Evolutionary conservation across 2,329 filamentous ascomycete genomes (phyloP), one percentile per base, ranked within the genome.

Genomic region (Fusarium nematophilum): DNA sequence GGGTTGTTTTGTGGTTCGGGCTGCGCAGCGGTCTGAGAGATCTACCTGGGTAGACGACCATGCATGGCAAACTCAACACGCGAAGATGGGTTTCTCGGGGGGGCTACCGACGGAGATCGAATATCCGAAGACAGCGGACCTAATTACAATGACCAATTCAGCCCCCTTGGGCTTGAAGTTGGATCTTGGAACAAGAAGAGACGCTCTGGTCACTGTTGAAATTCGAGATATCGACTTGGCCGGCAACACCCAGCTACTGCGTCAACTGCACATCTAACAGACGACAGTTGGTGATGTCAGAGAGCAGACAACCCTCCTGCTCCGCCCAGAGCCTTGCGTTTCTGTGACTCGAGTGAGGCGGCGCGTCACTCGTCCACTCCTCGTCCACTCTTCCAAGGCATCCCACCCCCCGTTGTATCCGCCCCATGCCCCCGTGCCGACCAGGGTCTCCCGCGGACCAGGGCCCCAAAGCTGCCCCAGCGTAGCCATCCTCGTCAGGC

Each of bases 341-440:
- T 46, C 31, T 53, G 56, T 36, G 44, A 38, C 31, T 42, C 30
- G 31, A 57, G 44, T 57, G 56, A 60, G 54, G 58, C 51, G 37
- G 23, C 62, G 62, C 55, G 50, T 44, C 53, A 33, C 30, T 33
- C 23, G 14, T n/a, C n/a, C 33, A 14, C 40, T 25, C 6, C 34
- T 6, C 11, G 14, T 21, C 29, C 38, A 54, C 31, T 40, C 42
- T 37, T 47, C 38, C 56, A 43, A 54, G 51, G 37, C 38, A 45
- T 44, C 52, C 43, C 59, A 59, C 48, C 36, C 48, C 52, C 48
- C 42, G 36, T 11, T 57, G 51, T 47, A 25, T 39, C 49, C 43
- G 54, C 50, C 59, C 65, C 64, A 56, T 63, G 64, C 59, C 62
- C n/a, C n/a, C n/a, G n/a, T n/a, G n/a, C n/a, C n/a, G 56, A 66